These are phyloP conservation scores for Fusarium odoratissimum DNA, from an alignment of 2,329 filamentous ascomycete genomes.

Conservation along the genomic window DNA sequence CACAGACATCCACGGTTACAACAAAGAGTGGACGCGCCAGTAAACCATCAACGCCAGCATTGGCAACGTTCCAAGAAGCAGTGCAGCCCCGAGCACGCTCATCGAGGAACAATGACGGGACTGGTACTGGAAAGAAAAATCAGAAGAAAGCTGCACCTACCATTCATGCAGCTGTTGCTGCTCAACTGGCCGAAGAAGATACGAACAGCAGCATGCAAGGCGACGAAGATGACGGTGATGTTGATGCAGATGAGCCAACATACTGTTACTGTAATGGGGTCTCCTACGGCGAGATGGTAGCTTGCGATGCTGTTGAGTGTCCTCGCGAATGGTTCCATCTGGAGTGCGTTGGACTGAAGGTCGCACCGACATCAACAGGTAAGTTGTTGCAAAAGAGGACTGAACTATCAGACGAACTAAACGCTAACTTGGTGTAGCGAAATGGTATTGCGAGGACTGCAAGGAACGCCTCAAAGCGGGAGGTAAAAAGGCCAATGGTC, in stretches of 20 bases:
- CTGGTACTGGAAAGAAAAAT: conserved; percentile 64
- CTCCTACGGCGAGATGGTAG: conserved; percentile 87
- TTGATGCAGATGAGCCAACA: conserved; percentile 76
- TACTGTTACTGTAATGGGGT: conserved; percentile 86
- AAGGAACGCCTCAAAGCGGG: conserved; percentile 72
- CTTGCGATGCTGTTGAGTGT: conserved; percentile 79
- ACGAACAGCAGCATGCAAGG: conserved; percentile 55
- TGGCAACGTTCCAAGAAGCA: conserved; percentile 69
- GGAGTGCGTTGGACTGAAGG: conserved; percentile 82
- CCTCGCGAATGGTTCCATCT: conserved; percentile 86
- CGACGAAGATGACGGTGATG: conserved; percentile 64
- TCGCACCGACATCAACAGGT: conserved; percentile 82
- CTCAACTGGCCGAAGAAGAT: conserved; percentile 55
- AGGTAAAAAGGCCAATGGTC: conserved; percentile 63
- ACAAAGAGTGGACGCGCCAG: conserved; percentile 75
- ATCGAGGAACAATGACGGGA: conserved; percentile 59
- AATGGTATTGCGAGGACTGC: conserved; percentile 87
- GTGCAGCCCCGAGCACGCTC: conserved; percentile 66
- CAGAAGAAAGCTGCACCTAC: conserved; percentile 68
- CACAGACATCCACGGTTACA: conserved; percentile 60
- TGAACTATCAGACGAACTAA: neutral
- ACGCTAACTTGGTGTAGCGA: conserved; percentile 64
- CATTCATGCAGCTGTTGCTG: conserved; percentile 52
- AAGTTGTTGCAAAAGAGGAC: conserved; percentile 52
- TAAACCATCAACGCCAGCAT: conserved; percentile 73